These are phyloP conservation scores for Grosmannia clavigera DNA, from an alignment of 2,329 filamentous ascomycete species.

Conservation along the genomic window DNA sequence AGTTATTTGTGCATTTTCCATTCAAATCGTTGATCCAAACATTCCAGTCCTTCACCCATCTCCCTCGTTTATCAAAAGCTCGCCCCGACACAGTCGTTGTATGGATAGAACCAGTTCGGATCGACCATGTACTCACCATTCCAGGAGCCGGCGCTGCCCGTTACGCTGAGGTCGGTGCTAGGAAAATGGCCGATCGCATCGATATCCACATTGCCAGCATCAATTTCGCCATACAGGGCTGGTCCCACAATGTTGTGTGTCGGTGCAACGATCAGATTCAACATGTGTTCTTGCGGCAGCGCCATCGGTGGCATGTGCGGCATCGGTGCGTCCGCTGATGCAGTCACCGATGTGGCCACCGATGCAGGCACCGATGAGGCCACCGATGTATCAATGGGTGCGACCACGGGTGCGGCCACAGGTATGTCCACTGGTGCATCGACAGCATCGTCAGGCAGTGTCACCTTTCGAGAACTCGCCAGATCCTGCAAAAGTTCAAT, in stretches of 20 bases:
- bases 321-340: not conserved
- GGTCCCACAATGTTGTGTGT: not conserved
- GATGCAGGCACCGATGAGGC: no score
- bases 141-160: slow-evolving; percentile 1
- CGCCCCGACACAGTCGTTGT: slow-evolving; percentile 7
- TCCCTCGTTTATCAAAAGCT: not conserved
- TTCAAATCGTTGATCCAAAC: not conserved
- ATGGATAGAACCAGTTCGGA: slow-evolving; percentile 11
- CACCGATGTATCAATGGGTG: no score
- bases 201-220: not conserved
- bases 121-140: slow-evolving; percentile 7
- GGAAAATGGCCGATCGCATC: slow-evolving; percentile 6
- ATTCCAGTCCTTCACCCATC: not conserved
- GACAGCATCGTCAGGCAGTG: slow-evolving; percentile 3
- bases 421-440: not conserved
- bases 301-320: not conserved
- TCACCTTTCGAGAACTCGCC: not conserved
- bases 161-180: not conserved
- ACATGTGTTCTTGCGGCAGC: not conserved
- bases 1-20: not conserved
- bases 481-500: not conserved
- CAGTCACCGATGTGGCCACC: no score
- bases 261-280: not conserved
- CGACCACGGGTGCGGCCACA: no score
- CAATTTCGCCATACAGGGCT: not conserved